Evolutionary conservation across 768 basidiomycete species (phyloP).

Genomic region (Russula sp.): DNA sequence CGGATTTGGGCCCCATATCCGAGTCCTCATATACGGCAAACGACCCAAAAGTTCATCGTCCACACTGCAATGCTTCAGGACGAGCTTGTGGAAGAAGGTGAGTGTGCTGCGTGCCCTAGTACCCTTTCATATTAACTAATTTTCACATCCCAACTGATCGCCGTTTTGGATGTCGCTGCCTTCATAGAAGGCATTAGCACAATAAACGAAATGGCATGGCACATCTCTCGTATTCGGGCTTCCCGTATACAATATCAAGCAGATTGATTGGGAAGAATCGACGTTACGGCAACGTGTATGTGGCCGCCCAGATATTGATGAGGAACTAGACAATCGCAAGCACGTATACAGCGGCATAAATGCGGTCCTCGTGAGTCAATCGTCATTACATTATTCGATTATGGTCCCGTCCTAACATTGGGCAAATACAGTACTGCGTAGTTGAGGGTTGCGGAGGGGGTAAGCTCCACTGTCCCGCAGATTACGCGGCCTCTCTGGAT

Average conservation of each 20-base stretch:
- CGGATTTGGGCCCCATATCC: neutral
- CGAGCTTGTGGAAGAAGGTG: conserved; percentile 59
- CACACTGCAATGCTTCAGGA: conserved; percentile 74
- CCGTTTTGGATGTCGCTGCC: conserved; percentile 49
- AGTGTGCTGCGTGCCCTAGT: neutral
- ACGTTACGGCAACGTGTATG: conserved; percentile 58
- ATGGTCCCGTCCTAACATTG: conserved; percentile 3
- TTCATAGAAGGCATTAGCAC: conserved; percentile 63
- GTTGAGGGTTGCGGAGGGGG: conserved; percentile 72
- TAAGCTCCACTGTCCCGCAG: conserved; percentile 55
- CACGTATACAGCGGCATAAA: conserved; percentile 83
- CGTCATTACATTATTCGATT: neutral
- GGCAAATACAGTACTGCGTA: conserved; percentile 30
- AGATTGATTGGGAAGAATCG: conserved; percentile 97
- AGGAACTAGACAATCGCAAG: conserved; percentile 79
- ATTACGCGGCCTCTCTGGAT: conserved; percentile 65
- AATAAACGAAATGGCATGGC: conserved; percentile 63
- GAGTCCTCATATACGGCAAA: neutral
- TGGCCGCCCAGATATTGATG: conserved; percentile 72
- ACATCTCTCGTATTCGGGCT: neutral
- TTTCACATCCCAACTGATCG: conserved; percentile 42
- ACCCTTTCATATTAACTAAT: neutral
- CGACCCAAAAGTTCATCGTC: conserved; percentile 57
- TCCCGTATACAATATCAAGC: conserved; percentile 4
- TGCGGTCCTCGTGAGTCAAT: conserved; percentile 56